Evolutionary conservation across 2,329 filamentous ascomycete species (phyloP), one percentile per base, ranked within the genome.

Genomic region (Sordariomycetes sp.): DNA sequence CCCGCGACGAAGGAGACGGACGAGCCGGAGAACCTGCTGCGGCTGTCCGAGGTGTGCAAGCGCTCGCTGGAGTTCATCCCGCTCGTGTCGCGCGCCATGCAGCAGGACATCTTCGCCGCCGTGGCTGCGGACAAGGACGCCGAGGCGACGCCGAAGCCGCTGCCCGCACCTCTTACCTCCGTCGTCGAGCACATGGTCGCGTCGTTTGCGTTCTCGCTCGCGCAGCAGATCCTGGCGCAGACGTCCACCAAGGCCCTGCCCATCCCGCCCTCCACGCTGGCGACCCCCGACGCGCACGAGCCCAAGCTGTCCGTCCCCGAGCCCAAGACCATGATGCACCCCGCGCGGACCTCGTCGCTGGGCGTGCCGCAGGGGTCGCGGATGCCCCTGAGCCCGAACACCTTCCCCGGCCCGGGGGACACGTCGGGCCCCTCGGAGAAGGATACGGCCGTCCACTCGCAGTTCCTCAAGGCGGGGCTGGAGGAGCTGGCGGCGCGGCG

Each of bases 11-110:
- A 77, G 25, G 75, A 76, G 46, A 74, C 76, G 0, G 81, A 85
- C 50, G 86, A 88, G 61, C 69, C 79, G 0, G 90, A 96, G 69
- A 88, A 96, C 64, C 72, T 97, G 25, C 75, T 81, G 11, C 83
- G 91, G 61, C 79, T 97, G n/a, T 88, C 90, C 1, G 91, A 97
- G 66, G 83, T 97, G 32, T 96, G 91, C 68, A 85, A 85, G 61
- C 82, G 92, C 59, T 86, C 90, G 1, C 79, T 94, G 11, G 86
- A 89, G 61, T 97, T 97, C 65, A 87, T 97, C 43, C 87, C 89
- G 1, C 82, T 87, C 46, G 86, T 90, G 43, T 88, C 90, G 3
- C 83, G 89, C 57, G 83, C 91, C 24, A 85, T 97, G 74, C 83
- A 91, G 57, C 80, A 83, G 58, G 94, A 97, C 66, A 76, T 97